Evolutionary conservation across 179 eudicot species (phyloP), one percentile per base, ranked within the genome.

Genomic region (Actinidia polygama): DNA sequence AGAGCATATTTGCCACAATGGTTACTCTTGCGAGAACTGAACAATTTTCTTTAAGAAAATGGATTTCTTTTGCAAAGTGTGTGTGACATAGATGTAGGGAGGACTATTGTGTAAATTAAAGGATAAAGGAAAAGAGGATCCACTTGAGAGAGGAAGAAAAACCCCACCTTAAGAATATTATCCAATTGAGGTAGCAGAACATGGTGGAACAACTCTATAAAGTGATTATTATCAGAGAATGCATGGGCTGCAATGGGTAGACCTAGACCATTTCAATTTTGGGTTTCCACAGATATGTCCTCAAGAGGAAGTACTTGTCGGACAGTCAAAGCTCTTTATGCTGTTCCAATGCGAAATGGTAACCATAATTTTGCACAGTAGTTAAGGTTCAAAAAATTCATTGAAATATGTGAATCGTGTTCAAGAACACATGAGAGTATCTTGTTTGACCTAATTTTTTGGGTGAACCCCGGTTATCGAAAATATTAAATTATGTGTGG

Each of bases 131-230:
- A 21, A 14, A 4, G 0, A 9, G 55, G 21, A 66, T 23, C 59
- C 57, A 50, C 54, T 46, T 70, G 6, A 47, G 30, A 47, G 30
- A 21, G 26, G 40, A 12, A 36, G 23, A 50, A 73, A 73, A 67
- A 67, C 71, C 75, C 55, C 75, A 40, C 47, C 11, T 19, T 11
- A 46, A 75, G 24, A 18, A 49, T 76, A 67, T 58, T 8, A 76
- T 36, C 26, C 66, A 76, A 58, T 76, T 4, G 26, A 36, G 66
- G 40, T 6, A 36, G 47, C 50, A 76, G 66, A 76, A 30, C 8
- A 55, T 76, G 79, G 79, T 76, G 79, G 67, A 76, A 76, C 16
- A 75, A 55, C 49, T 40, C 49, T 18, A 15, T 44, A 44, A 71
- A 71, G 75, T 8, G 54, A 69, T 10, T 30, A 30, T 30, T 30